Evolutionary conservation across 1,139 yeast genomes (phyloP), one percentile per base, ranked within the genome.

Genomic region (Hansenula anomala): DNA sequence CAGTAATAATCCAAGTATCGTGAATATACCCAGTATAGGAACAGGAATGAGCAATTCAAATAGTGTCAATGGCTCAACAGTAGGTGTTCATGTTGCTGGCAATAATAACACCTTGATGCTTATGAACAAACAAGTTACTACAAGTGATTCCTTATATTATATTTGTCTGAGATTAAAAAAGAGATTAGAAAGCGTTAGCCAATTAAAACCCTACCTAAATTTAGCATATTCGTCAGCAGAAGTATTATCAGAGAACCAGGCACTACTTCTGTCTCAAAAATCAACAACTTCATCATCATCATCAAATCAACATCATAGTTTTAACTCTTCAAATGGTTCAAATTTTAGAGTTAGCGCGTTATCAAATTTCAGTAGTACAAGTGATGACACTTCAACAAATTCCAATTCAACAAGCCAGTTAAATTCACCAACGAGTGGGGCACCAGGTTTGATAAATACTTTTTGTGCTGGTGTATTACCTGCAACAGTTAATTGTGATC

Each of bases 391-490:
- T 13, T 48, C 55, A 3, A 39, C 47, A 12, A 41, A 37, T 6
- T 33, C 46, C 23, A 20, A 6, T n/a, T n/a, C n/a, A n/a, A n/a
- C n/a, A n/a, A n/a, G n/a, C 11, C 25, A 23, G 3, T 27, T 36
- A 24, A 38, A 37, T 26, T 45, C 44, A 35, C 42, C 37, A 37
- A 42, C 41, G 34, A 20, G 22, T 20, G 22, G 22, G 6, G 47
- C 53, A 27, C 54, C 47, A 15, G 58, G 42, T 33, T 56, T 69
- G 43, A 59, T 73, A 39, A 70, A 67, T 47, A 83, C 92, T 0
- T 83, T 80, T 59, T 74, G 86, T 25, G 83, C 87, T 32, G 94
- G 94, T 22, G 80, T 81, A 16, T 63, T 83, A 35, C 94, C 94
- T 3, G 83, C 87, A 4, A 78, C 75, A 40, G 70, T 78, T 41